Evolutionary conservation across 2,329 filamentous ascomycete species (phyloP).

Genomic region (Zasmidium citrigriseum): DNA sequence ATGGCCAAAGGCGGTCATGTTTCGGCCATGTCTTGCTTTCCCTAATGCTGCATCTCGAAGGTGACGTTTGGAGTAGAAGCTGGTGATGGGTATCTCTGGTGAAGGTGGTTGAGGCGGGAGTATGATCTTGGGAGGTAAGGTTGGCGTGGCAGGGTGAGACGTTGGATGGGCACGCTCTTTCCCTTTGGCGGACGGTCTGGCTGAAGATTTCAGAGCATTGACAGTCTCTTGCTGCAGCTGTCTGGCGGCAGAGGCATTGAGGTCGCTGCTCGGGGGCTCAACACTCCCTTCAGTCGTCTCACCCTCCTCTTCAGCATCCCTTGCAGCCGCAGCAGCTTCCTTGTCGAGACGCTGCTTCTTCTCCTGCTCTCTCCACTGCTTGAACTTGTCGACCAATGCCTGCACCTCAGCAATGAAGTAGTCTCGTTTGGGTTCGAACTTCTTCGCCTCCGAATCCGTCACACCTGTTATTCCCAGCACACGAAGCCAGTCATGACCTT

Average conservation of each 20-base stretch:
- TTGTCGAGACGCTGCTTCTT: slow-evolving; percentile 77
- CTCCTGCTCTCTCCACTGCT: slow-evolving; percentile 84
- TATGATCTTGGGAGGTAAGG: slow-evolving; percentile 20
- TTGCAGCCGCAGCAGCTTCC: slow-evolving; percentile 60
- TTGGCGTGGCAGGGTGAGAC: slow-evolving; percentile 16
- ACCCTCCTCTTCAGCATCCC: slow-evolving; percentile 47
- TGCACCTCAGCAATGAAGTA: slow-evolving; percentile 85
- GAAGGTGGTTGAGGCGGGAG: slow-evolving; percentile 26
- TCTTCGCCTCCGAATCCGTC: slow-evolving; percentile 81
- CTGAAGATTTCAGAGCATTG: slow-evolving; percentile 47
- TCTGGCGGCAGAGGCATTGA: slow-evolving; percentile 70
- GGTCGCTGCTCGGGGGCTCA: slow-evolving; percentile 66
- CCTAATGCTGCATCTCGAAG: slow-evolving; percentile 79
- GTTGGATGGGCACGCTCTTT: slow-evolving; percentile 31
- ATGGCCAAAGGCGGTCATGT: slow-evolving; percentile 76
- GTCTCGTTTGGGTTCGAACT: slow-evolving; percentile 80
- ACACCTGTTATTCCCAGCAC: slow-evolving; percentile 85
- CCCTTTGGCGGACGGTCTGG: slow-evolving; percentile 35
- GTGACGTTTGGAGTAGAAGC: slow-evolving; percentile 80
- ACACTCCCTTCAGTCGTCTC: slow-evolving; percentile 39
- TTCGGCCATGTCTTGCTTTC: slow-evolving; percentile 68
- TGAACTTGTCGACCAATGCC: slow-evolving; percentile 82
- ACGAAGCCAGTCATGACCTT: slow-evolving; percentile 89
- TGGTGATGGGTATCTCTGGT: slow-evolving; percentile 61
- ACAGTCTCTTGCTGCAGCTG: slow-evolving; percentile 74